Evolutionary conservation across 1,284 basidiomycete species (phyloP), one percentile per base, ranked within the genome.

Genomic region (Dichomitus squalens): DNA sequence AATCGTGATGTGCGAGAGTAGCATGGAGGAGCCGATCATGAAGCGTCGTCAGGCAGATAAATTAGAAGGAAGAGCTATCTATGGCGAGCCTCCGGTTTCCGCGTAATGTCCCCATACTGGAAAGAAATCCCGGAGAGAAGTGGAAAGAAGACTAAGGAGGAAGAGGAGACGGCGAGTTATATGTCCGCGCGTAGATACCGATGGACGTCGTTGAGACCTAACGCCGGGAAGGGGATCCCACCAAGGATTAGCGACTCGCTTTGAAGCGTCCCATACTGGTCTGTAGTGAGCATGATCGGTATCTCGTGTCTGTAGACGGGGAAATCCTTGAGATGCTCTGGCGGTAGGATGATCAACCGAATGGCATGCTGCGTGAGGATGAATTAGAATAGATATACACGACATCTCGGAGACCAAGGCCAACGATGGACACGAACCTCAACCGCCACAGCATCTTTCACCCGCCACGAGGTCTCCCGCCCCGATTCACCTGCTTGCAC

Each of bases 221-320:
- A 64, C 1, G 79, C 79, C 7, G 79, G 79, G n/a, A 73, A 72
- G 7, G 76, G 75, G n/a, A 70, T 63, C 1, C 76, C 77, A 39
- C 75, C 76, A 41, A 73, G 71, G 2, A 73, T 71, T 27, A 72
- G 65, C 39, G 77, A 52, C 59, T 79, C 79, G 50, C 72, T 70
- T 43, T 76, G 73, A 23, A 73, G 63, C 21, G 73, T 70, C 8
- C 76, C 79, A 69, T 74, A 79, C 31, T 71, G 66, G 63, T 81
- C 79, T 9, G 76, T 81, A 25, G 73, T 76, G 14, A 82, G 50
- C 34, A 74, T 68, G 7, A 82, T 55, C 11, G 67, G 64, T 41
- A 76, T 72, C 36, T 79, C 76, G 58, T 76, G 71, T 16, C 65
- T 62, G 59, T 76, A 80, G 21, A 66, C 63, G 5, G 79, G 79